Evolutionary conservation across 2,329 filamentous ascomycete genomes (phyloP).

Genomic region (Botrytis aclada): DNA sequence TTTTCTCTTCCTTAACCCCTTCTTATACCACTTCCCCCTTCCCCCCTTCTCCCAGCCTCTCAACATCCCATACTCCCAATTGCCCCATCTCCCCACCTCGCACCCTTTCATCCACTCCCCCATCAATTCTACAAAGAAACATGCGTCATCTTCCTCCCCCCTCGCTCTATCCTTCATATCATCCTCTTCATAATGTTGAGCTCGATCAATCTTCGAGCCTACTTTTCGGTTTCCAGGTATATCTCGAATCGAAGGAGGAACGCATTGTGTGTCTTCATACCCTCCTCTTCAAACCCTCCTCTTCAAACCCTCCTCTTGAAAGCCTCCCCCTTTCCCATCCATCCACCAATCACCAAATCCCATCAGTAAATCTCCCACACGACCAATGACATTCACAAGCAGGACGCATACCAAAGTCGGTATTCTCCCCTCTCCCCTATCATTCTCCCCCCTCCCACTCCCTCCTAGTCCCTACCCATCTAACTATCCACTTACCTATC

Average conservation of each 20-base stretch:
- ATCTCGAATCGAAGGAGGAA: too few species aligned
- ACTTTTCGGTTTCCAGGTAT: too few species aligned
- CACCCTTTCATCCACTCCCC: neutral
- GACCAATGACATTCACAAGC: neutral
- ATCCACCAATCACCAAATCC: neutral
- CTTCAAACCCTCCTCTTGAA: neutral
- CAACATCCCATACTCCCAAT: too few species aligned
- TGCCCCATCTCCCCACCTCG: too few species aligned
- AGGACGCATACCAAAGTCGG: neutral
- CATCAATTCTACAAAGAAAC: neutral
- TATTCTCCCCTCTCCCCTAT: rapidly evolving
- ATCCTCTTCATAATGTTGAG: too few species aligned
- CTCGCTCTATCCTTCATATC: neutral
- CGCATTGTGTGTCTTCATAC: too few species aligned
- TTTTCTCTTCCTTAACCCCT: too few species aligned
- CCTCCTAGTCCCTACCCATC: neutral
- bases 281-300: neutral
- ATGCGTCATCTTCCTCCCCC: neutral
- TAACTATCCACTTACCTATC: neutral
- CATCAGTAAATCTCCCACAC: neutral
- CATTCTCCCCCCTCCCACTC: neutral
- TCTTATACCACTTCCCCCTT: too few species aligned
- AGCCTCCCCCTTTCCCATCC: too few species aligned
- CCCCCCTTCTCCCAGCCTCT: too few species aligned
- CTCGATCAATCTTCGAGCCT: too few species aligned